Evolutionary conservation across 306 rosid species (phyloP), one percentile per base, ranked within the genome.

Genomic region (Castanea mollissima): DNA sequence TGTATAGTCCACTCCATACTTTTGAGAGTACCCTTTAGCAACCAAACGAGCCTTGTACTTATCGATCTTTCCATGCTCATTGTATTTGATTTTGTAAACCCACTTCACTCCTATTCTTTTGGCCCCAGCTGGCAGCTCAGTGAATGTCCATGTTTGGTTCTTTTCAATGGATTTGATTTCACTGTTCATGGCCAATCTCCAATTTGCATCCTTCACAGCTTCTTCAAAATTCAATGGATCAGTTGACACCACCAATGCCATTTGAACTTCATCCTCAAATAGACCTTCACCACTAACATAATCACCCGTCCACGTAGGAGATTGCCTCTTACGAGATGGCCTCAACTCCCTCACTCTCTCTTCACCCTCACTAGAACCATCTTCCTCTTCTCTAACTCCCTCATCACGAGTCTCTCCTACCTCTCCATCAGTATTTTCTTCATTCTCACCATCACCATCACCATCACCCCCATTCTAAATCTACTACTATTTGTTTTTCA

Each of bases 281-380:
- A 62, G 75, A 77, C 68, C 27, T 59, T 79, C 82, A n/a, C 62
- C 64, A 69, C 54, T 34, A 41, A 55, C 76, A 71, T 78, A 78
- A 25, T 78, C 81, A 19, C 70, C 13, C 55, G 73, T 60, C 77
- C 67, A 79, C 5, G 2, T 20, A 18, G 72, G 77, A 60, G 77
- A 54, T 8, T 20, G 51, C 20, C 67, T 75, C 5, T 3, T 31
- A 23, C 57, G 38, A 71, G 55, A 71, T 54, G 5, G 63, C 70
- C 78, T 75, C 8, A 75, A 75, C 49, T 62, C 59, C 79, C 73
- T 64, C 55, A 64, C 23, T 67, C 80, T 65, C 21, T 67, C 74
- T 77, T 51, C 74, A 51, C 67, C 55, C 31, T 51, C 31, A 62
- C 32, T 64, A 29, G 74, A 44, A 60, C 70, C 27, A 60, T 60